Evolutionary conservation across 345 rosid genomes (phyloP), one percentile per base, ranked within the genome.

Genomic region (Streptanthus diversifolius): DNA sequence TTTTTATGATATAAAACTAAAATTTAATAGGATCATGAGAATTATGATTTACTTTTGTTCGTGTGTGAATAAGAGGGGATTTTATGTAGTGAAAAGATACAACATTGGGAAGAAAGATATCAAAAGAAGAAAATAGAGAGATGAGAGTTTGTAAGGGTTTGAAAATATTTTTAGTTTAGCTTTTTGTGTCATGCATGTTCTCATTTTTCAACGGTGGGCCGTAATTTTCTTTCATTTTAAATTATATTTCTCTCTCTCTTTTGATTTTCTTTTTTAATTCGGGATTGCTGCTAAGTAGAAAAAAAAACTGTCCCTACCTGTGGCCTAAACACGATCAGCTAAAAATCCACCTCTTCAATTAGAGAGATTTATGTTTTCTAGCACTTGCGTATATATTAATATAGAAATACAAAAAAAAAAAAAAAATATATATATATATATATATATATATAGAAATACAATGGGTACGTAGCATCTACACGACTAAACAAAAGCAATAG

Each of bases 261-360:
- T 18, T 49, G 6, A 10, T 19, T 27, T 53, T 0, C 6, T 7
- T 12, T 13, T 12, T 37, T 17, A 24, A 67, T 59, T 58, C 67
- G 68, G 73, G 78, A 74, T 74, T 67, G 73, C 73, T 74, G 74
- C 65, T 53, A 41, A 67, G 68, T 58, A 49, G 73, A 11, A 51
- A 33, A 73, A 64, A 71, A 47, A 30, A 55, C 66, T 73, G 71
- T 73, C 57, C 77, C 66, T 21, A 56, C 66, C 51, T 65, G 21
- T 64, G 56, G 56, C 49, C 47, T 64, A 37, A 37, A 54, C 11
- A 63, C 33, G 48, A 37, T 52, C 71, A 74, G 56, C 32, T n/a
- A n/a, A n/a, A 12, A 55, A 24, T 15, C 30, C 3, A 33, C 5
- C 48, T 65, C 55, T 44, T 15, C 25, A 65, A 64, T 44, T 66